Evolutionary conservation across 169 alveolate species (phyloP), one percentile per base, ranked within the genome.

Genomic region (Theileria sp.): DNA sequence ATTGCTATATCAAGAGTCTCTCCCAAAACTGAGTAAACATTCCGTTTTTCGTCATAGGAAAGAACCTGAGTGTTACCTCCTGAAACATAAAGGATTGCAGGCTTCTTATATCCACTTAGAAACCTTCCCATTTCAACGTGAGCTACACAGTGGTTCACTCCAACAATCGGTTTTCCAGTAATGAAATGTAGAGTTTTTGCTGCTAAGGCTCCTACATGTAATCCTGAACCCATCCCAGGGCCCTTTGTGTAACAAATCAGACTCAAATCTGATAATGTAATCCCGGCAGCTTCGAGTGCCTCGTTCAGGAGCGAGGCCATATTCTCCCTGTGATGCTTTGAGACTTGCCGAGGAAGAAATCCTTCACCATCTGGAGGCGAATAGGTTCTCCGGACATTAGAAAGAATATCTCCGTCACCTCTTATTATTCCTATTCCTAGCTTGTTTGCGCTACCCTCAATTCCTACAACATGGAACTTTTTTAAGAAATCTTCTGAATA

Each of bases 171-270:
- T 26, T 92, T 94, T 34, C 94, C 94, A 87, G 97, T 96, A 26
- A 97, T 90, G 58, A 92, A 92, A 64, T 97, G 90, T 67, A 98
- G 82, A 13, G 98, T 96, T 81, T 99, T 94, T 5, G 97, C 97
- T 25, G 97, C 98, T 21, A 97, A 72, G 17, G 99, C 99, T 26
- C 99, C 99, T 9, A 97, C 98, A 49, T 97, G 91, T 23, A 98
- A 90, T 15, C 99, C 99, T 50, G 96, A 96, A 3, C 99, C 99
- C 97, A 98, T 97, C 49, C 99, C 99, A n/a, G 99, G 99, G 3
- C 99, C 99, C 89, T 95, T 96, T 28, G 99, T 97, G 79, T 97
- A 98, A 26, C 98, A 95, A 67, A 97, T 93, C 67, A 96, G 86
- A 21, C 89, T 62, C 28, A 97, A 93, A 73, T 95, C 94, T 25